Evolutionary conservation across 441 rosid species (phyloP).

Genomic region (Erodium texanum): DNA sequence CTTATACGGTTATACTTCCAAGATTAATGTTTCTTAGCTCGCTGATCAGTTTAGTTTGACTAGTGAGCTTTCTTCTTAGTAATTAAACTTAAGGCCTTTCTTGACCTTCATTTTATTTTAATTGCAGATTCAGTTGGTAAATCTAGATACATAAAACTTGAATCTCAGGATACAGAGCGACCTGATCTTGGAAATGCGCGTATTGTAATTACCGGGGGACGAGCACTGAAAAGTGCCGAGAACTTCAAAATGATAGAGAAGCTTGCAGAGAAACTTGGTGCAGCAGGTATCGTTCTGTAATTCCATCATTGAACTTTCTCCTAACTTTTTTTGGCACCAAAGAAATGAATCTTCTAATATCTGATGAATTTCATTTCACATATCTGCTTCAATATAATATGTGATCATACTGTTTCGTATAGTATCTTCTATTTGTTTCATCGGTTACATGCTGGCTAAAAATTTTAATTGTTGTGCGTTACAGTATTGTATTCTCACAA

Average conservation of each 20-base stretch:
- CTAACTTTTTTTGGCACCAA: neutral
- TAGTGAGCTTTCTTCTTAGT: neutral
- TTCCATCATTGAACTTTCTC: constrained; percentile 5
- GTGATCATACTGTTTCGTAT: neutral
- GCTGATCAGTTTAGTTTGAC: neutral
- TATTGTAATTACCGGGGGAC: constrained; percentile 80
- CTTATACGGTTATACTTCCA: neutral
- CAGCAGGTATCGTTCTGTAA: constrained; percentile 53
- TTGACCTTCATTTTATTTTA: constrained; percentile 9
- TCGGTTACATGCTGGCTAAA: neutral
- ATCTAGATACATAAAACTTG: constrained; percentile 54
- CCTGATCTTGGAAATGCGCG: constrained; percentile 94
- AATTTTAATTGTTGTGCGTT: neutral
- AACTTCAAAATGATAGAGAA: constrained; percentile 89
- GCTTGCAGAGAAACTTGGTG: constrained; percentile 91
- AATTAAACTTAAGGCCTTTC: constrained; percentile 3
- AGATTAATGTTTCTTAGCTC: neutral
- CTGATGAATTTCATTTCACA: neutral
- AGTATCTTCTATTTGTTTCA: neutral
- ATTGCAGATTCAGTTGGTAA: constrained; percentile 48
- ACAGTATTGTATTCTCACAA: neutral
- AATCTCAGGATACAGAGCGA: constrained; percentile 69
- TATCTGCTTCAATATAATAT: neutral
- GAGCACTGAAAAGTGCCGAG: constrained; percentile 77
- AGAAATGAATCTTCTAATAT: neutral